These are phyloP conservation scores for Prunus yedoensis DNA, from an alignment of 331 rosid species.

Conservation along the genomic window DNA sequence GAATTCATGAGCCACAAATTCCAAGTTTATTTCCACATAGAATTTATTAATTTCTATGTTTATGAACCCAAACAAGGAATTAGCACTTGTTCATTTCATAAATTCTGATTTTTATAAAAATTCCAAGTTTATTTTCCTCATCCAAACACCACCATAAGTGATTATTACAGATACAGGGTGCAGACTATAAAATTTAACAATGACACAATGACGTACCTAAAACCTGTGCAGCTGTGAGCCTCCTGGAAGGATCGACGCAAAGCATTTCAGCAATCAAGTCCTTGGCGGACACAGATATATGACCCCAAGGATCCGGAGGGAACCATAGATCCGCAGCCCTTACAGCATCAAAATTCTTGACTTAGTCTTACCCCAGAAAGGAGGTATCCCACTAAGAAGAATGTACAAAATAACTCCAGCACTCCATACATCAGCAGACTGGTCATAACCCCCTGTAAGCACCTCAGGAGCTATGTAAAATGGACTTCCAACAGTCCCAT, in stretches of 20 bases:
- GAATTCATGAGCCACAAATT: no score
- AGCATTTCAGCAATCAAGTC: conserved; percentile 44
- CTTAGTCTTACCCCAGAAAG: conserved; percentile 49
- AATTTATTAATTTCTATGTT: no score
- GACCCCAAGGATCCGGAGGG: conserved; percentile 41
- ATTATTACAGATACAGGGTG: background rate
- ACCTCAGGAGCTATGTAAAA: conserved; percentile 53
- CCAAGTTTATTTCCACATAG: no score
- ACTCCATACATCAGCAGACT: conserved; percentile 49
- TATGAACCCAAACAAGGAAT: no score
- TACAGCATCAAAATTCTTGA: conserved; percentile 47
- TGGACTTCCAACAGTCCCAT: conserved; percentile 44
- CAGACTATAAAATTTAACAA: background rate
- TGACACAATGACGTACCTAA: conserved; percentile 20
- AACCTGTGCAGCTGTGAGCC: conserved; percentile 42
- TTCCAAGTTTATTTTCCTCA: no score
- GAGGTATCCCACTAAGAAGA: conserved; percentile 53
- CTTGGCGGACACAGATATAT: conserved; percentile 35
- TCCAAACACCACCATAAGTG: background rate
- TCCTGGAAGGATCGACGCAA: conserved; percentile 34
- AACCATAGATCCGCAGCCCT: conserved; percentile 45
- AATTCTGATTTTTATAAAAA: no score
- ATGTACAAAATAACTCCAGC: conserved; percentile 42
- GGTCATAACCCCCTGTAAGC: conserved; percentile 42
- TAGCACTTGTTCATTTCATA: no score